Percentiles rank a stretch among this genome's conserved stretches.
Evolutionary conservation across 2,329 filamentous ascomycete species (phyloP).

Genomic region (Cercospora berteroae): DNA sequence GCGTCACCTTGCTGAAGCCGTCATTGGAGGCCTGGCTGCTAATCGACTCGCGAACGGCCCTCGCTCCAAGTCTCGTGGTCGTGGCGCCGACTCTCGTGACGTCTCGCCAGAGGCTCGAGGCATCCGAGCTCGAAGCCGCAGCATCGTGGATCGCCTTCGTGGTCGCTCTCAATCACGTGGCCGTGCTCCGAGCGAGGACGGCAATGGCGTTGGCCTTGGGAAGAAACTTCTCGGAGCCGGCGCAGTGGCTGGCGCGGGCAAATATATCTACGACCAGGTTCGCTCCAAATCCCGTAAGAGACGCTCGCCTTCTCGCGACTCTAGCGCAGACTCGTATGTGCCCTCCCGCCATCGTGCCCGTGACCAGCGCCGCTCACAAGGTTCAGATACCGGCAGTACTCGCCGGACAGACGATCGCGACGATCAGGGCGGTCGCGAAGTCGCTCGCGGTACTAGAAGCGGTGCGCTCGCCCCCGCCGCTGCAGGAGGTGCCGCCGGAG

Average conservation of each 20-base stretch:
- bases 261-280: slow-evolving; percentile 55
- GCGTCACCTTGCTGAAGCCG: slow-evolving; percentile 79
- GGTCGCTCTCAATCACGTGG: slow-evolving; percentile 54
- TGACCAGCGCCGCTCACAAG: slow-evolving; percentile 40
- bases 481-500: slow-evolving; percentile 40
- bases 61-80: slow-evolving; percentile 62
- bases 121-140: slow-evolving; percentile 66
- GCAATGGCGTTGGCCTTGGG: slow-evolving; percentile 47
- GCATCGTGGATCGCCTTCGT: slow-evolving; percentile 47
- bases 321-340: slow-evolving; percentile 53
- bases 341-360: slow-evolving; percentile 48
- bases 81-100: slow-evolving; percentile 32
- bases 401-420: slow-evolving; percentile 36
- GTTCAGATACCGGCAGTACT: slow-evolving; percentile 42
- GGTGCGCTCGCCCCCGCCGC: slow-evolving; percentile 40
- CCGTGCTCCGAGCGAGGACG: slow-evolving; percentile 36
- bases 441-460: slow-evolving; percentile 43
- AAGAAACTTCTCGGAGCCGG: slow-evolving; percentile 51
- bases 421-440: slow-evolving; percentile 32
- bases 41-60: slow-evolving; percentile 84
- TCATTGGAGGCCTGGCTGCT: slow-evolving; percentile 81
- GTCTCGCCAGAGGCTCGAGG: slow-evolving; percentile 40
- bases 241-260: slow-evolving; percentile 51
- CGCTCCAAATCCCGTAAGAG: slow-evolving; percentile 54
- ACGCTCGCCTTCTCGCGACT: slow-evolving; percentile 46